phyloP scores from a whole-genome alignment of 768 basidiomycete species.

The Infundibulicybe gibba region DNA sequence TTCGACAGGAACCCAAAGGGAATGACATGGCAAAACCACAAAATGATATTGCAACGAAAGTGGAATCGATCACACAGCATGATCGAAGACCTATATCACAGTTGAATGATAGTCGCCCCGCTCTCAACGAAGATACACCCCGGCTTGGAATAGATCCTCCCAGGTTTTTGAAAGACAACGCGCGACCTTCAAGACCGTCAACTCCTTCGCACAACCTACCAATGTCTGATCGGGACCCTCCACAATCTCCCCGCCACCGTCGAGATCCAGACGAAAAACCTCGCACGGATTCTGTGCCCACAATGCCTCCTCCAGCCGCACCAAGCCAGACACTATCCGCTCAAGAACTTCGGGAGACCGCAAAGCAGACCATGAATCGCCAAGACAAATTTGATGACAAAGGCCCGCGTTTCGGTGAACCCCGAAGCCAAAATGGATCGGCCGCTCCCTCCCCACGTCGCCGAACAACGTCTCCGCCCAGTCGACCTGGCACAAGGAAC shows the following conservation, averaged over 20 bases:
- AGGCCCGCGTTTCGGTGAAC: constrained; percentile 26
- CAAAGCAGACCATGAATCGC: constrained; percentile 60
- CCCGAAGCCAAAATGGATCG: constrained; percentile 47
- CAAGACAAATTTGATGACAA: constrained; percentile 23
- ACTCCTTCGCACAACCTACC: constrained; percentile 9
- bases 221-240: constrained; percentile 22
- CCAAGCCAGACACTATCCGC: constrained; percentile 80
- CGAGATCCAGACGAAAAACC: constrained; percentile 37
- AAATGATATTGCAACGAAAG: constrained; percentile 7
- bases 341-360: constrained; percentile 78
- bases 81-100: constrained; percentile 7
- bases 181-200: constrained; percentile 15
- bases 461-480: constrained; percentile 64
- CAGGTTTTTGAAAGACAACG: constrained; percentile 21
- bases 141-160: constrained; percentile 5
- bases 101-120: constrained; percentile 12
- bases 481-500: constrained; percentile 65
- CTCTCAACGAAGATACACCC: constrained; percentile 17
- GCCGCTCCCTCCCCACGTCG: constrained; percentile 55
- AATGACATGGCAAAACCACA: constrained; percentile 29
- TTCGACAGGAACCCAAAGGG: constrained; percentile 35
- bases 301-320: constrained; percentile 74
- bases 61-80: constrained; percentile 10
- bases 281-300: constrained; percentile 34
- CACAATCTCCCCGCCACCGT: constrained; percentile 33